Conservation (phyloP, 306 rosid genomes). For the Lathyrus oleraceus region DNA sequence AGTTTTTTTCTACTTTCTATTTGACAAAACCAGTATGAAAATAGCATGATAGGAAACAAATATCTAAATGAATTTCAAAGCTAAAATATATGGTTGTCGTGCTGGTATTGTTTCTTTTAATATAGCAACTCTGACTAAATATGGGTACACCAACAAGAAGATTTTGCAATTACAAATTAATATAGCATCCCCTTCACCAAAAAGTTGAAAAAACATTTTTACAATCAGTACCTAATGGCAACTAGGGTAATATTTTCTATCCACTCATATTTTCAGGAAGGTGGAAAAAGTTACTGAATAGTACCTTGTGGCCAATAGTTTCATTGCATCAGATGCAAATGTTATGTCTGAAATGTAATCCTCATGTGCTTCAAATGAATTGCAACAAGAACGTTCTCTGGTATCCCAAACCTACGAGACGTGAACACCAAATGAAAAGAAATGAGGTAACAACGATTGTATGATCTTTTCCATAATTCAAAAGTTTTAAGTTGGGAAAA, state of each 20-base stretch:
- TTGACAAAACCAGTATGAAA: not conserved
- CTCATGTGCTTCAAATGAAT: conserved; percentile 65
- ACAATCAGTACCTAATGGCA: conserved; percentile 3
- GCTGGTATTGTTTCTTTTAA: not conserved
- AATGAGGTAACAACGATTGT: conserved; percentile 2
- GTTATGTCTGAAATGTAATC: too few species aligned
- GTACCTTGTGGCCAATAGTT: conserved; percentile 84
- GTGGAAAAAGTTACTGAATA: conserved; percentile 6
- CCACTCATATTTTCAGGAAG: conserved; percentile 1
- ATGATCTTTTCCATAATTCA: not conserved
- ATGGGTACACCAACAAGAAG: not conserved
- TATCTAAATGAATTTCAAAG: not conserved
- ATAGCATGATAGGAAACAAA: not conserved
- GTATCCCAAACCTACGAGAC: conserved; percentile 82
- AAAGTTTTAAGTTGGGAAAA: conserved; percentile 8
- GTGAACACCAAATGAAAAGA: conserved; percentile 16
- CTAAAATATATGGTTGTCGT: not conserved
- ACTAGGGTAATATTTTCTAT: not conserved
- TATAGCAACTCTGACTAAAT: not conserved
- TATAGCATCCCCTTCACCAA: not conserved
- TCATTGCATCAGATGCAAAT: conserved; percentile 76
- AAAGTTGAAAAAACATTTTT: conserved; percentile 16
- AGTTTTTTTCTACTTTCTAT: not conserved
- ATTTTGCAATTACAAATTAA: not conserved
- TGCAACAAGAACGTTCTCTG: conserved; percentile 77